These are phyloP conservation scores for Scolecobasidium constrictum DNA, from an alignment of 2,329 filamentous ascomycete genomes.

Conservation along the genomic window DNA sequence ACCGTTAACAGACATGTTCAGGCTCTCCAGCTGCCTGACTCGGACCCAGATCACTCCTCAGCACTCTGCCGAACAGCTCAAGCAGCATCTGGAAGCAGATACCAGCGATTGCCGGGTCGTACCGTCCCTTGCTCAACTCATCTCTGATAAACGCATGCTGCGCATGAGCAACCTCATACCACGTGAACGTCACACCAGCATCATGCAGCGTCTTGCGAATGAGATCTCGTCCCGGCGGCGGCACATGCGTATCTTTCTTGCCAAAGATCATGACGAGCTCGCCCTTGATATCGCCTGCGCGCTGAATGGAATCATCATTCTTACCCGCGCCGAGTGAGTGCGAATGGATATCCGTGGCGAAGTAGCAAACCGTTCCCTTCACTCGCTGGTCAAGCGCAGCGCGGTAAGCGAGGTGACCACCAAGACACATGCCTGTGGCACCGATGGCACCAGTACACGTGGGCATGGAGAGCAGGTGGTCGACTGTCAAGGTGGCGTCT, in stretches of 20 bases:
- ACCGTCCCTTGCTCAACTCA: constrained; percentile 85
- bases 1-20: constrained; percentile 8
- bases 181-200: constrained; percentile 62
- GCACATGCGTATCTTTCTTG: constrained; percentile 83
- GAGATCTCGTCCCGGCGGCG: constrained; percentile 68
- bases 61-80: constrained; percentile 68
- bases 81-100: constrained; percentile 85
- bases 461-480: constrained; percentile 27
- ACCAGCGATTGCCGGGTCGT: constrained; percentile 77
- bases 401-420: constrained; percentile 72
- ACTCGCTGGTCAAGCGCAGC: constrained; percentile 67
- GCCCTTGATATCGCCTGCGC: constrained; percentile 58
- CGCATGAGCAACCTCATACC: constrained; percentile 85
- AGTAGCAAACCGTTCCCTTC: constrained; percentile 71
- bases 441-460: constrained; percentile 66
- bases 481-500: constrained; percentile 34
- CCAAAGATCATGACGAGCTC: constrained; percentile 88
- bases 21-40: constrained; percentile 41
- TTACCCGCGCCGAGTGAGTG: constrained; percentile 61
- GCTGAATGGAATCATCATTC: constrained; percentile 49
- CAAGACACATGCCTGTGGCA: constrained; percentile 82
- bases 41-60: constrained; percentile 70
- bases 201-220: constrained; percentile 75
- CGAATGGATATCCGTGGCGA: constrained; percentile 83
- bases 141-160: constrained; percentile 91